Base-by-base conservation (phyloP, 139 green algal genomes). In the Marvania coccoides region DNA sequence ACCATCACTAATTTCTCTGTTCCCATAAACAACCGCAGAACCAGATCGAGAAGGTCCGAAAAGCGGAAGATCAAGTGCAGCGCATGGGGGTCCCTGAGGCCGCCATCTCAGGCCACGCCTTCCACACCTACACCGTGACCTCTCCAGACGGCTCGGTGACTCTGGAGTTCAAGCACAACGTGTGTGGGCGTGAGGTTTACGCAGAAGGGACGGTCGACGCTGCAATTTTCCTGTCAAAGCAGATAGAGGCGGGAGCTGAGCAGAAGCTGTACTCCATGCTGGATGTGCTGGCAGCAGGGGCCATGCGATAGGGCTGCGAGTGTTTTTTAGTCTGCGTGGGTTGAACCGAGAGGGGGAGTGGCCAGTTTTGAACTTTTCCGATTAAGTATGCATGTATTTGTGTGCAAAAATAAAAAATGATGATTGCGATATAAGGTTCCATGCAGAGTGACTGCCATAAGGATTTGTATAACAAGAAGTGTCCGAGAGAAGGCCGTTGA, bases 101-200 rank as follows among this genome's bases (percentile, higher is more conserved):
- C 1, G 39, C 63, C 23, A 42, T 65, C 3, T 24, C 40, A 42
- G 94, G 94, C 1, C 95, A 99, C 70, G 95, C 94, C 14, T 99
- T 90, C 82, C 95, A 99, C 82, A 99, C 95, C 0, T 99, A 99
- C 78, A 81, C 84, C 38, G 73, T 97, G n/a, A 82, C 83, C 26
- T 90, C 81, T 3, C 69, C 78, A 0, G 92, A 97, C 48, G 85
- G 83, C 8, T 54, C 33, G 29, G 92, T 98, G 7, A 74, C 63
- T 12, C 94, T 98, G 59, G 84, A 97, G 76, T 98, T 99, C 70
- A 86, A 97, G 74, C 95, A 99, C 81, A 99, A 99, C 60, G 95
- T 99, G 19, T 88, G 71, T 58, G 91, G 91, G 19, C 71, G 89
- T 6, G 79, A 71, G 38, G 91, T 97, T 12, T 99, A 99, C 71